A percentile compares a stretch with the other conserved stretches of the same genome.
These are phyloP conservation scores for Lyophyllum decastes DNA, from an alignment of 768 basidiomycete genomes.

Conservation along the genomic window DNA sequence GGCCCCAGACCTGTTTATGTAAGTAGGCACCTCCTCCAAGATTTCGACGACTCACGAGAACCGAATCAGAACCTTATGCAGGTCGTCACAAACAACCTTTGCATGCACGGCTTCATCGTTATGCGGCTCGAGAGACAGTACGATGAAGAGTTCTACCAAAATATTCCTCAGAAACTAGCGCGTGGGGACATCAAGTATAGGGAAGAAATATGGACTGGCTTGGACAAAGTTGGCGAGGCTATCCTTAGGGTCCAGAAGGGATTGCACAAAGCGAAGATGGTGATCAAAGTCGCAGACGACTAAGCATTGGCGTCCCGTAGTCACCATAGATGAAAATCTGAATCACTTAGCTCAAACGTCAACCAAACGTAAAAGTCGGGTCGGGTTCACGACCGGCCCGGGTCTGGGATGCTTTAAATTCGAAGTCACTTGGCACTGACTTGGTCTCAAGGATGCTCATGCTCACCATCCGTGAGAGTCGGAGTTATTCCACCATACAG, in stretches of 20 bases:
- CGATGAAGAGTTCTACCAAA: constrained; percentile 40
- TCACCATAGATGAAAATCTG: no score
- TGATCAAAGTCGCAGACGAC: constrained; percentile 36
- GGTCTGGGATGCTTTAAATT: no score
- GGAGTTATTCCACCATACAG: no score
- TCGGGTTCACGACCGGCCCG: no score
- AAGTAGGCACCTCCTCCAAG: background rate
- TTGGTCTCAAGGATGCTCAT: no score
- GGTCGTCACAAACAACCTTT: constrained; percentile 43
- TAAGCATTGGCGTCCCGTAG: no score
- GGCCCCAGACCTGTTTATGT: constrained; percentile 30
- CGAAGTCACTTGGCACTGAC: no score
- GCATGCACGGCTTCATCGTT: constrained; percentile 40
- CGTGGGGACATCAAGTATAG: constrained; percentile 47
- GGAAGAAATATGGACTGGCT: constrained; percentile 46
- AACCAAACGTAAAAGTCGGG: no score
- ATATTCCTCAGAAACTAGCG: constrained; percentile 40
- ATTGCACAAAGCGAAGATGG: constrained; percentile 33
- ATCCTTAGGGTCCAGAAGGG: constrained; percentile 35
- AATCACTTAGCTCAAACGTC: background rate
- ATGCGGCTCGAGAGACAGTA: constrained; percentile 33
- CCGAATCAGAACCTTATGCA: constrained; percentile 36
- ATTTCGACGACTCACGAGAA: background rate
- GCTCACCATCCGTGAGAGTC: no score
- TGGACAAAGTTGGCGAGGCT: constrained; percentile 40